phyloP scores from a whole-genome alignment of 495 filamentous ascomycete genomes.

The Chaetomidium leptoderma region DNA sequence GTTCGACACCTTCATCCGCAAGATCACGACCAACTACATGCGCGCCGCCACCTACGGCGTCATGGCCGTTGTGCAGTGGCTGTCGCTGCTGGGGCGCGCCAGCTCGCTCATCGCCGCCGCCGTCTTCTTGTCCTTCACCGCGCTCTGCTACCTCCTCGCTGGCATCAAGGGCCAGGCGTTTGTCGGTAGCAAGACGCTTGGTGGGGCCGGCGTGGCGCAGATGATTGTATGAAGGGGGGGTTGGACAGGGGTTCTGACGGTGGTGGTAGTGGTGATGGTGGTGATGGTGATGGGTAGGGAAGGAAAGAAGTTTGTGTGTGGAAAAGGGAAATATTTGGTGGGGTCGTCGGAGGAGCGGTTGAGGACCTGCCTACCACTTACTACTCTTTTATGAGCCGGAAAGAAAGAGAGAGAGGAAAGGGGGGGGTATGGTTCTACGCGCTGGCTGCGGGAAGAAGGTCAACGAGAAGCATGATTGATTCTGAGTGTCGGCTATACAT shows the following conservation, averaged over 20 bases:
- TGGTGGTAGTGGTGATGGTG: neutral
- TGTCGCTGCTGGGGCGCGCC: conserved; percentile 58
- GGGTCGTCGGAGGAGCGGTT: neutral
- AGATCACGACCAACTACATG: conserved; percentile 93
- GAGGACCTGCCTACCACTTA: neutral
- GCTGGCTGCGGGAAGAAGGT: neutral
- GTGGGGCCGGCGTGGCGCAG: conserved; percentile 89
- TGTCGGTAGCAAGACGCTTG: conserved; percentile 92
- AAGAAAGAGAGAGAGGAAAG: neutral
- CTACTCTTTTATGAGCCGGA: too few relatives aligned
- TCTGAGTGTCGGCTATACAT: conserved; percentile 7
- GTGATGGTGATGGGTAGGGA: neutral
- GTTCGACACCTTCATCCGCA: conserved; percentile 88
- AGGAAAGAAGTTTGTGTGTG: neutral
- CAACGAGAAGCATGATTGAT: conserved; percentile 1
- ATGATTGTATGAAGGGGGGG: conserved; percentile 81
- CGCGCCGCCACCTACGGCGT: conserved; percentile 82
- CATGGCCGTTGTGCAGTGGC: conserved; percentile 80
- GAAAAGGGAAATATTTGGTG: too few relatives aligned
- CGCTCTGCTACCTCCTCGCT: conserved; percentile 76
- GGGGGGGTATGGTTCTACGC: neutral
- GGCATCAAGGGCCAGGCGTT: conserved; percentile 90
- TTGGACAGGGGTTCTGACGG: neutral
- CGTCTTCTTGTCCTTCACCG: conserved; percentile 71
- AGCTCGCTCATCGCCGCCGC: conserved; percentile 83